These are phyloP conservation scores for Rhexocercosporidium sp. DNA, from an alignment of 2,329 filamentous ascomycete genomes.

Conservation along the genomic window DNA sequence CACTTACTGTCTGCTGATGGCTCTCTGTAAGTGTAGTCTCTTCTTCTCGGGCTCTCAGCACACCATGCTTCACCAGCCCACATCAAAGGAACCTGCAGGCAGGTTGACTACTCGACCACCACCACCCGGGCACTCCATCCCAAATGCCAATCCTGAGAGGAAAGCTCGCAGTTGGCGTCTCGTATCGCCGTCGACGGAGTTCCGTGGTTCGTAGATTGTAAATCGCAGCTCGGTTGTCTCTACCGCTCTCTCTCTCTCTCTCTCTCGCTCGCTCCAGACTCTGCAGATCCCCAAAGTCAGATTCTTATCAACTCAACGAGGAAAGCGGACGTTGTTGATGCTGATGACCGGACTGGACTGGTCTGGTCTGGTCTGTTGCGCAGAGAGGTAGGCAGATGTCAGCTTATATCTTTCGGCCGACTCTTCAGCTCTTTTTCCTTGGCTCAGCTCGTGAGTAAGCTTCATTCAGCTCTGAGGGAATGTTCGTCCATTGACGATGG, in stretches of 20 bases:
- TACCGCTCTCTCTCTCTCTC: too few species aligned
- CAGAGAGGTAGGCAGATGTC: neutral
- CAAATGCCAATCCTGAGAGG: neutral
- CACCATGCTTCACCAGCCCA: too few species aligned
- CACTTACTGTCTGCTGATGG: too few species aligned
- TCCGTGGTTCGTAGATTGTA: neutral
- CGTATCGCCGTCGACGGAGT: neutral
- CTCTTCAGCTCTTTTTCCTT: neutral
- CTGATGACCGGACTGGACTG: neutral
- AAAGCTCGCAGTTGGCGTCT: neutral
- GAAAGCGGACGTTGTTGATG: neutral
- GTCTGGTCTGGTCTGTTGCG: too few species aligned
- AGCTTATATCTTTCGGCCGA: slow-evolving; percentile 4
- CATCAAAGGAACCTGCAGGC: too few species aligned
- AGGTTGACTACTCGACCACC: neutral
- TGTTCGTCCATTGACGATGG: too few species aligned
- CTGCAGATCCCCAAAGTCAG: neutral
- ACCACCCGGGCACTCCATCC: neutral
- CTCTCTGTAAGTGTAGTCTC: too few species aligned
- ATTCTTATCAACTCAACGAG: neutral
- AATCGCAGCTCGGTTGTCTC: too few species aligned
- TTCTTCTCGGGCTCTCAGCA: too few species aligned
- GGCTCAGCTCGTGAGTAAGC: neutral
- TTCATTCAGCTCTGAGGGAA: neutral
- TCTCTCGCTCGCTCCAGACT: too few species aligned